phyloP scores from a whole-genome alignment of 352 stramenopile species.

The Globisporangium viniferum region DNA sequence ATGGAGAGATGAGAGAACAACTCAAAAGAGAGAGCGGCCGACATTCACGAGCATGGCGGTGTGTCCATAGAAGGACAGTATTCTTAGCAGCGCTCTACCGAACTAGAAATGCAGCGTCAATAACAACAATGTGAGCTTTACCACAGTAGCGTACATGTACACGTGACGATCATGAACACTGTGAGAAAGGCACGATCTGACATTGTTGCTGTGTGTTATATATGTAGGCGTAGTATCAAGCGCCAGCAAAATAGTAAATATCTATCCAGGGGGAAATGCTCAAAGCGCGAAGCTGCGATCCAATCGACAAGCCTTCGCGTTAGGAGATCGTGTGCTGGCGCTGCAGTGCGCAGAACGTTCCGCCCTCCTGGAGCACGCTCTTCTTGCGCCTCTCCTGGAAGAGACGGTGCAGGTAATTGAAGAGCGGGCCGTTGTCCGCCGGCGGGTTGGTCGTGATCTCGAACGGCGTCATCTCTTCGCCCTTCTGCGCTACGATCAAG shows the following conservation, averaged over 20 bases:
- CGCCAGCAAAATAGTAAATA: neutral
- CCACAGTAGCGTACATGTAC: neutral
- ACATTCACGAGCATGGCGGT: neutral
- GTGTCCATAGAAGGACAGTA: neutral
- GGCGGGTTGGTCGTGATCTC: slow-evolving; percentile 29
- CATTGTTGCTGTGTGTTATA: neutral
- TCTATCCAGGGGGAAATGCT: neutral
- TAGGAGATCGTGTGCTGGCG: slow-evolving; percentile 6
- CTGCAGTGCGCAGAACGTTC: slow-evolving; percentile 1
- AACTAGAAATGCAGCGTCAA: neutral
- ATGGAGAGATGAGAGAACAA: neutral
- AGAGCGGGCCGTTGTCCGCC: slow-evolving; percentile 23
- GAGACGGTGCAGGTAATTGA: slow-evolving; percentile 23
- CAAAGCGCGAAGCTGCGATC: neutral
- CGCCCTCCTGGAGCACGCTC: slow-evolving; percentile 10
- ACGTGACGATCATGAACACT: neutral
- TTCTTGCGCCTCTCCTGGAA: slow-evolving; percentile 25
- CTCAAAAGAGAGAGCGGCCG: neutral
- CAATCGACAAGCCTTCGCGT: neutral
- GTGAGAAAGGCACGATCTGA: neutral
- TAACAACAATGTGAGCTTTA: neutral
- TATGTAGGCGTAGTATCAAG: neutral
- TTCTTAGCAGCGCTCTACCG: neutral
- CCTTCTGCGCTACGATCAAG: slow-evolving; percentile 28
- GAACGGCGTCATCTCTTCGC: slow-evolving; percentile 26